Conservation (phyloP, 2,329 filamentous ascomycete species). For the Cadophora sp. region DNA sequence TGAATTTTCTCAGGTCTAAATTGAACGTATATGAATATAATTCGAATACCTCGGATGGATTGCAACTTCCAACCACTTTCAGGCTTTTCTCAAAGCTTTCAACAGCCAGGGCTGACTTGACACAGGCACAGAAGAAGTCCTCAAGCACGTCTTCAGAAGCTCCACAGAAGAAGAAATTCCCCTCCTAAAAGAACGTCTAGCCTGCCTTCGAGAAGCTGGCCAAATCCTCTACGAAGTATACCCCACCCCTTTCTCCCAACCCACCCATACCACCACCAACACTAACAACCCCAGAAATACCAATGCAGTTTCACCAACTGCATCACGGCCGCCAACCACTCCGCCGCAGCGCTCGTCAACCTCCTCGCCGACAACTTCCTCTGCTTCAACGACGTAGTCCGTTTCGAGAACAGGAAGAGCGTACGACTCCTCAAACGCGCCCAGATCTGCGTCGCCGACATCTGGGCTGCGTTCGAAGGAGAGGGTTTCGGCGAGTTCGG, state of each 20-base stretch:
- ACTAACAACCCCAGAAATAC: constrained; percentile 65
- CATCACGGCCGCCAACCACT: constrained; percentile 75
- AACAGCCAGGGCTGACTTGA: neutral
- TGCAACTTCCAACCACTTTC: neutral
- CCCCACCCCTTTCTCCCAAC: constrained; percentile 28
- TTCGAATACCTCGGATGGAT: too few species aligned
- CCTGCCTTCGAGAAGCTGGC: constrained; percentile 83
- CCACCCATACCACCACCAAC: neutral
- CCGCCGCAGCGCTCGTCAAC: constrained; percentile 86
- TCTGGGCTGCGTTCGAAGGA: constrained; percentile 96
- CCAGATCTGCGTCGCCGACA: constrained; percentile 92
- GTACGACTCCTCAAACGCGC: constrained; percentile 92
- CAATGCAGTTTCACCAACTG: constrained; percentile 76
- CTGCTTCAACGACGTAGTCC: constrained; percentile 84
- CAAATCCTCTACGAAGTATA: constrained; percentile 77
- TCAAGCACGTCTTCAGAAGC: constrained; percentile 84
- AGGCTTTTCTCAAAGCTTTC: too few species aligned
- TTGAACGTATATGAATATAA: too few species aligned
- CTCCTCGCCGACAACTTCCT: constrained; percentile 80
- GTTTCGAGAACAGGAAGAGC: constrained; percentile 72
- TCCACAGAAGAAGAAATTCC: constrained; percentile 88
- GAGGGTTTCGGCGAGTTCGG: constrained; percentile 79
- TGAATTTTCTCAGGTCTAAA: neutral
- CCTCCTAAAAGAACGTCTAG: constrained; percentile 76
- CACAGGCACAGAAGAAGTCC: constrained; percentile 66